Evolutionary conservation across 345 rosid species (phyloP).

Genomic region (Gynandropsis gynandra): DNA sequence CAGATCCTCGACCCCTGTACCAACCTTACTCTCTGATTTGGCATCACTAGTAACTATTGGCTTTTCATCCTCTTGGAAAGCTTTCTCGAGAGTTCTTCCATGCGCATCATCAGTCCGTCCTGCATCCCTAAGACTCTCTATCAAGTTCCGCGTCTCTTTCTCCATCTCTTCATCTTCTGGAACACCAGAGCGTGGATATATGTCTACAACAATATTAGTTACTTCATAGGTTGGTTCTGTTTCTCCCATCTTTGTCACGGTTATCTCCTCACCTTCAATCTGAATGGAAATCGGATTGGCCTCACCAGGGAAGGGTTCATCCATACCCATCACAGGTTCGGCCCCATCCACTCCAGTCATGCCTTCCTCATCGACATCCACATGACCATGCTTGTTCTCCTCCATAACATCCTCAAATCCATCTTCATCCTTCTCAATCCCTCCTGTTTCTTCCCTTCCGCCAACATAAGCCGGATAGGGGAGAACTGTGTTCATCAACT

Average conservation of each 20-base stretch:
- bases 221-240: conserved; percentile 12
- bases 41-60: not conserved
- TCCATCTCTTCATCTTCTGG: conserved; percentile 29
- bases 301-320: conserved; percentile 11
- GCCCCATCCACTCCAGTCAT: not conserved
- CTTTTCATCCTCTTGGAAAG: conserved; percentile 13
- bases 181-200: conserved; percentile 1
- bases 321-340: not conserved
- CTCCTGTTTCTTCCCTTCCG: conserved; percentile 5
- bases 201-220: conserved; percentile 12
- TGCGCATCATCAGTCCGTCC: conserved; percentile 18
- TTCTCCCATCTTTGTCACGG: no score
- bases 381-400: conserved; percentile 9
- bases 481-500: conserved; percentile 57
- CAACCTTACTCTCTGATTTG: not conserved
- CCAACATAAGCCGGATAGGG: conserved; percentile 26
- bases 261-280: conserved; percentile 16
- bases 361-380: not conserved
- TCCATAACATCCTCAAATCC: conserved; percentile 4
- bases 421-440: conserved; percentile 10
- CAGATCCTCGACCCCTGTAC: conserved; percentile 18
- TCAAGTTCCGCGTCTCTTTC: conserved; percentile 36
- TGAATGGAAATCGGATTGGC: conserved; percentile 1
- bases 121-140: conserved; percentile 42
- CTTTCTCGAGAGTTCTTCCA: conserved; percentile 11